Percentiles rank a stretch among this genome's conserved stretches.
Evolutionary conservation across 2,329 filamentous ascomycete genomes (phyloP).

Genomic region (Apiospora pterosperma): DNA sequence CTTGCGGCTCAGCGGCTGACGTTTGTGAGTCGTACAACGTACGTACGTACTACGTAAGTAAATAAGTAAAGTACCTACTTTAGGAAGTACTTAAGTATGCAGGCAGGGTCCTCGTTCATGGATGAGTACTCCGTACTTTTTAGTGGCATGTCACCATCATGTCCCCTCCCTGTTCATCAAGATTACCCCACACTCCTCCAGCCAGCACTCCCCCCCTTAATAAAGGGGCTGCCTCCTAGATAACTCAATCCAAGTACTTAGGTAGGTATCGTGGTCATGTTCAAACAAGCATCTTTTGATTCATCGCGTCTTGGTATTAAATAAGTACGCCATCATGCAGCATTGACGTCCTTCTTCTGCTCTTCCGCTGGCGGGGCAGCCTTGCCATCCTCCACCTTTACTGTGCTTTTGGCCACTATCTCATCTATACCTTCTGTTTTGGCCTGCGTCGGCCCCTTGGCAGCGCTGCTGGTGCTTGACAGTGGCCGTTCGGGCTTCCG

Average conservation of each 20-base stretch:
- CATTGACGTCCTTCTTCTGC: not conserved
- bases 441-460: constrained; percentile 9
- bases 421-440: constrained; percentile 6
- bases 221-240: no score
- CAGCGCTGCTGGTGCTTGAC: not conserved
- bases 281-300: not conserved
- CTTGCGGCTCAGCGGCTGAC: not conserved
- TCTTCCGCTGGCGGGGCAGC: not conserved
- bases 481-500: constrained; percentile 12
- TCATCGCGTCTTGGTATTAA: not conserved
- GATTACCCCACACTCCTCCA: no score
- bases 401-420: constrained; percentile 4
- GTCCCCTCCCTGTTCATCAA: no score
- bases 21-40: no score
- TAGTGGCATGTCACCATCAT: no score
- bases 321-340: not conserved
- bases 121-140: no score
- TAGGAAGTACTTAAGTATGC: no score
- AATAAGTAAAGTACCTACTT: no score
- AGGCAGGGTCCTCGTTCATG: no score
- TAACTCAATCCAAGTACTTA: not conserved
- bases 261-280: not conserved
- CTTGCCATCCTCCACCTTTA: not conserved
- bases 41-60: no score
- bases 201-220: no score